A percentile compares a stretch with the other conserved stretches of the same genome.
These are phyloP conservation scores for Colletotrichum sp. DNA, from an alignment of 2,329 filamentous ascomycete species.

Conservation along the genomic window DNA sequence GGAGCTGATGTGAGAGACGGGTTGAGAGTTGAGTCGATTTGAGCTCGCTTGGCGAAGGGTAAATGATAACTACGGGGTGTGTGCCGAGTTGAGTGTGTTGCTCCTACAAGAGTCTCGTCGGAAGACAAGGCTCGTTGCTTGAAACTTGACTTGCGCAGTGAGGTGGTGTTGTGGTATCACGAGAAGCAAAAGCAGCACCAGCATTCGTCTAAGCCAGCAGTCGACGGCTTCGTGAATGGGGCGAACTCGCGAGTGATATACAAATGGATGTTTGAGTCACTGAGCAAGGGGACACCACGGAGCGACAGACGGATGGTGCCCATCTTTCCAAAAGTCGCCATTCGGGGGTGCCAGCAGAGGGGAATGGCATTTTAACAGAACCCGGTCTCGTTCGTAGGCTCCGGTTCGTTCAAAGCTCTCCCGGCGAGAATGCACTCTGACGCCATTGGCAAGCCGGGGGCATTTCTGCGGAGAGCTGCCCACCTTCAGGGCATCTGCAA, in stretches of 20 bases:
- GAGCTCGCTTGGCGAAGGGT: constrained; percentile 5
- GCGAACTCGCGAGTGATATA: constrained; percentile 19
- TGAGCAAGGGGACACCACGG: constrained; percentile 29
- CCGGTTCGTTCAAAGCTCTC: constrained; percentile 5
- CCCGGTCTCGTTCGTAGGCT: constrained; percentile 13
- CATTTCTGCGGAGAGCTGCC: constrained; percentile 13
- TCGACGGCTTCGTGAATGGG: constrained; percentile 8
- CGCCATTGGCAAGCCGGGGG: constrained; percentile 19
- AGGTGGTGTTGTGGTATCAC: background rate
- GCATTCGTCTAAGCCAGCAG: background rate
- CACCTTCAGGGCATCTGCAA: background rate
- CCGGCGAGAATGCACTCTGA: constrained; percentile 21
- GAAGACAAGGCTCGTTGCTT: background rate
- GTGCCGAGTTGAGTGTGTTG: background rate
- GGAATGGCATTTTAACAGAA: constrained; percentile 19
- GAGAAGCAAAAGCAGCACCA: background rate
- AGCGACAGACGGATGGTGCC: constrained; percentile 27
- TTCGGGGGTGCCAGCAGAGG: constrained; percentile 18
- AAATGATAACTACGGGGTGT: background rate
- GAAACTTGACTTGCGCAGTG: constrained; percentile 18
- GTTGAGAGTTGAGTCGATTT: background rate
- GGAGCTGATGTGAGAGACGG: background rate
- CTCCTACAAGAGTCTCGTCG: constrained; percentile 14
- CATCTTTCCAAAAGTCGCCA: constrained; percentile 27
- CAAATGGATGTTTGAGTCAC: constrained; percentile 17